Conservation (phyloP, 805 yeast genomes). For the Kodamaea nitidulidarum region DNA sequence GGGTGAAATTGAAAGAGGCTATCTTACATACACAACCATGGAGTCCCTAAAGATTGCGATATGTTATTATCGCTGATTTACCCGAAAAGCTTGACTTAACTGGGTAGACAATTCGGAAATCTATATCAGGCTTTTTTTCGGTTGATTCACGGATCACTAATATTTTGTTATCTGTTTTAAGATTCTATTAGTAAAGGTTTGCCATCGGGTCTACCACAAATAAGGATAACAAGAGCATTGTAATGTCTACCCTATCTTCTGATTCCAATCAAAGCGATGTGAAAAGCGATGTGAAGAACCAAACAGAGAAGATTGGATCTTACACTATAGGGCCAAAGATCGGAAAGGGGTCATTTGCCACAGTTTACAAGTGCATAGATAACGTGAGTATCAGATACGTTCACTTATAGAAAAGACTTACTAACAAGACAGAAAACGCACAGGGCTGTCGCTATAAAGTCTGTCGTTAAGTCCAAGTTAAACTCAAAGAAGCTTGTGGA, state of each 20-base stretch:
- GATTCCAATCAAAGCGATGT: slow-evolving; percentile 2
- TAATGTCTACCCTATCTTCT: slow-evolving; percentile 6
- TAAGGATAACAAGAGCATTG: not conserved
- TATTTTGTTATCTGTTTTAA: slow-evolving; percentile 3
- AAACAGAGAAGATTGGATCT: slow-evolving; percentile 33
- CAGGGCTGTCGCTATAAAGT: slow-evolving; percentile 79
- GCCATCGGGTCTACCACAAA: slow-evolving; percentile 3
- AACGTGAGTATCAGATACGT: slow-evolving; percentile 16
- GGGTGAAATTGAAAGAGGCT: too few species aligned
- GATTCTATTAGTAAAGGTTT: not conserved
- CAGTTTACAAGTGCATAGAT: slow-evolving; percentile 81
- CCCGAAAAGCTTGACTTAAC: not conserved
- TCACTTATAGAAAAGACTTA: not conserved
- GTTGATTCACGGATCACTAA: not conserved
- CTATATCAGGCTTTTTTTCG: slow-evolving; percentile 2
- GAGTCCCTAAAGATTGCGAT: too few species aligned
- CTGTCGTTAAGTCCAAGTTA: slow-evolving; percentile 77
- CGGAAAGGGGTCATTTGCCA: slow-evolving; percentile 95
- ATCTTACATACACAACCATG: too few species aligned
- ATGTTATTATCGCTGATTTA: too few species aligned
- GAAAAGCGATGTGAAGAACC: slow-evolving; percentile 5
- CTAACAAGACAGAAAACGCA: slow-evolving; percentile 28
- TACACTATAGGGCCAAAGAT: slow-evolving; percentile 75
- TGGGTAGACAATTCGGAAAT: not conserved
- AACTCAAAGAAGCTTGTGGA: slow-evolving; percentile 84